Evolutionary conservation across 257 asterid species (phyloP), one percentile per base, ranked within the genome.

Genomic region (Nicotiana undulata): DNA sequence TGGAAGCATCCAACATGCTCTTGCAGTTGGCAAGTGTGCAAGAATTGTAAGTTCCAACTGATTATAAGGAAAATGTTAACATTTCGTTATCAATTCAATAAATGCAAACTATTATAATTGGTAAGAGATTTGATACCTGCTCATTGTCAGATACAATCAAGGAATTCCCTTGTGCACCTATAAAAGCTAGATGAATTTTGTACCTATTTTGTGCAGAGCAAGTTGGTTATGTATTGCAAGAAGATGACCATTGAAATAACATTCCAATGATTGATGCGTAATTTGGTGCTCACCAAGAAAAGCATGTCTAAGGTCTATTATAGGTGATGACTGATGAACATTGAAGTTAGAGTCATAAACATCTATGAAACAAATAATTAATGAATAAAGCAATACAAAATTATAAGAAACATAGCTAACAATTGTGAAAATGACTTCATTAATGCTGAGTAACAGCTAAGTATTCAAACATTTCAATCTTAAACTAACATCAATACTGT

Each of bases 151-250:
- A 97, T 64, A 95, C 98, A 82, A 93, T 88, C 75, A 92, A 85
- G 51, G 98, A 93, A 87, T 93, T 95, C 49, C 98, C 98, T 40
- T 97, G 92, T 80, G 95, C 95, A 81, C 95, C 97, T 75, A 91
- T 81, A 88, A 95, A 95, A 66, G 97, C 98, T 85, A 91, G 93
- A 79, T 97, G 98, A 70, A 93, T 92, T 93, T 93, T 95, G 88
- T 95, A 95, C 58, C 98, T 93, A 82, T 95, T 98, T 85, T 93
- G 93, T 97, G 93, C 99, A 93, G 81, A 63, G 98, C 98, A n/a
- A 98, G 98, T 40, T 96, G 97, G 84, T 96, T 96, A 98, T 94
- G 90, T 53, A 83, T 75, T 70, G 63, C 80, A 81, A 80, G 74
- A 81, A 74, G 53, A 80, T 34, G 61, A 34, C 11, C 10, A n/a